Evolutionary conservation across 306 rosid species (phyloP).

Genomic region (Quercus engelmannii): DNA sequence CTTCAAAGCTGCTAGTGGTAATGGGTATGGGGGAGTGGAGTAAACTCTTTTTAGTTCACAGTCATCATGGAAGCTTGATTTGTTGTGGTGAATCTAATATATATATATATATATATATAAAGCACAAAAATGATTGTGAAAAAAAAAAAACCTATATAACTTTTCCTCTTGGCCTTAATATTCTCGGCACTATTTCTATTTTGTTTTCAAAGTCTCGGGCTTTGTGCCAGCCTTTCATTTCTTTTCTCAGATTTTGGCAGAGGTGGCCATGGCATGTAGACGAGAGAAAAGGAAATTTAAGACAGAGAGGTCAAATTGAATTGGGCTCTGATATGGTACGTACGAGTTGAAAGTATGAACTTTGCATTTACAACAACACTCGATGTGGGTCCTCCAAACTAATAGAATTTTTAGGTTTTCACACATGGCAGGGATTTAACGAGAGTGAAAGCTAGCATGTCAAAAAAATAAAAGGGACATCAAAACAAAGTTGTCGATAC

Average conservation of each 20-base stretch:
- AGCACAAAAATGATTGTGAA: background rate
- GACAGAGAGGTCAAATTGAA: conserved; percentile 23
- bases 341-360: background rate
- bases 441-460: background rate
- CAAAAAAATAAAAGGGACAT: background rate
- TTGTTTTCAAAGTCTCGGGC: conserved; percentile 59
- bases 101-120: background rate
- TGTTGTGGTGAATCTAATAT: conserved; percentile 25
- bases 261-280: conserved; percentile 57
- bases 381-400: background rate
- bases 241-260: conserved; percentile 66
- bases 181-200: conserved; percentile 49
- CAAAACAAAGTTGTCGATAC: background rate
- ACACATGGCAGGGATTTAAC: background rate
- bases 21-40: conserved; percentile 18
- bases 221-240: conserved; percentile 67
- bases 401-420: background rate
- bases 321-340: background rate
- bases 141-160: conserved; percentile 30
- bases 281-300: background rate
- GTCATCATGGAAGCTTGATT: conserved; percentile 38
- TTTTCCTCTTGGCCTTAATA: conserved; percentile 38
- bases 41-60: conserved; percentile 8
- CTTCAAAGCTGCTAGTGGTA: conserved; percentile 44
- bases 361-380: too few species aligned